Base-by-base conservation (phyloP, 495 filamentous ascomycete genomes). In the Penicillium herquei region DNA sequence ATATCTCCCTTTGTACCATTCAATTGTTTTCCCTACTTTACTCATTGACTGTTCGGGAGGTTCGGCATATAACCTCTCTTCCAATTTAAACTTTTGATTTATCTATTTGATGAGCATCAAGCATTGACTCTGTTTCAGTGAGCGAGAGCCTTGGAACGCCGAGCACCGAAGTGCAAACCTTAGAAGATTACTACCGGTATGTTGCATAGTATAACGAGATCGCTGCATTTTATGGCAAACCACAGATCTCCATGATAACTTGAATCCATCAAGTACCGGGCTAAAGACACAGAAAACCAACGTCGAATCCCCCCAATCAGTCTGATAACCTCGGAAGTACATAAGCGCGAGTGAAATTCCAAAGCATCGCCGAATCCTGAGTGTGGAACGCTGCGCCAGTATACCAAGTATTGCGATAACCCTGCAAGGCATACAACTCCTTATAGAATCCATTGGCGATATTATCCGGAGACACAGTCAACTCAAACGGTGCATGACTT, bases 391-490 rank as follows among this genome's bases (percentile, higher is more conserved):
- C 57, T 9, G 58, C 55, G 2, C 75, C 70, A 2, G 70, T 74
- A 53, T 66, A 77, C 55, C 63, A 78, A 0, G 73, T 76, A 32
- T 56, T 64, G 39, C 55, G 50, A 35, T 60, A 33, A 0, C 75
- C 75, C 54, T 78, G 74, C 52, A 77, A 55, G 0, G 57, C 63
- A 59, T 70, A 73, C 16, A 77, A 41, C 21, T 67, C 51, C 7
- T 58, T 46, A 54, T 77, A 78, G 48, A 75, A 78, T 0, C 75
- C 73, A 31, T 56, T 45, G 10, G 34, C 43, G 39, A 78, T 72
- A 0, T 59, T 41, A 3, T 66, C 61, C 0, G 54, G 16, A 2
- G 63, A 45, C 1, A 72, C 70, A 1, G 49, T 56, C 52, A 74
- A 21, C 17, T 65, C 42, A 31, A 63, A 67, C 6, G 74, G 75